Conservation (phyloP, 225 moss, liverwort and hornwort genomes). For the Neckera pumila region DNA sequence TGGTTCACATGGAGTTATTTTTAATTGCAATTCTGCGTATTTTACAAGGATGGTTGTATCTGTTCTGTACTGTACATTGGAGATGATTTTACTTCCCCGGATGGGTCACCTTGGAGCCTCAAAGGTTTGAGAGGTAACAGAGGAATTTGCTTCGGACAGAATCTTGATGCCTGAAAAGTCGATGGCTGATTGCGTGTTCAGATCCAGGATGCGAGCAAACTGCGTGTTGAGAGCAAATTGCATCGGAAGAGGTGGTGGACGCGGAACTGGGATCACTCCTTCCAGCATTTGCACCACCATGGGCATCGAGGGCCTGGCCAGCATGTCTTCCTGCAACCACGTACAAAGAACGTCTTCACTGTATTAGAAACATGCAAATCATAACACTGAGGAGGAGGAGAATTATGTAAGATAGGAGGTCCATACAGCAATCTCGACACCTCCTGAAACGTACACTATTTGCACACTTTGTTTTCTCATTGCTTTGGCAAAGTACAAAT, state of each 20-base stretch:
- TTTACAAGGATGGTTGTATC: not conserved
- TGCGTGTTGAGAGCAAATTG: slow-evolving; percentile 37
- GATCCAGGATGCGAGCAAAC: slow-evolving; percentile 38
- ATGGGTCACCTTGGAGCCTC: slow-evolving; percentile 17
- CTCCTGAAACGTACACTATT: not conserved
- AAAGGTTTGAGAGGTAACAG: not conserved
- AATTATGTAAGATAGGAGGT: not conserved
- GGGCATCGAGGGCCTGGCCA: slow-evolving; percentile 53
- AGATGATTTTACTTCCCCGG: not conserved
- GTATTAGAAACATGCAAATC: not conserved
- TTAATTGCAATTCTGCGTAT: not conserved
- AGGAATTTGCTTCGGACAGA: not conserved
- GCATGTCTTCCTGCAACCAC: slow-evolving; percentile 39
- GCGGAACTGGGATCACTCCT: slow-evolving; percentile 22
- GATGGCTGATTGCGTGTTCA: slow-evolving; percentile 13
- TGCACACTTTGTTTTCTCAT: not conserved
- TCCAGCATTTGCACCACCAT: slow-evolving; percentile 51
- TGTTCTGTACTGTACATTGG: not conserved
- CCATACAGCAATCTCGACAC: not conserved
- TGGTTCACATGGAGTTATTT: not conserved
- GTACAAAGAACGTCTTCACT: not conserved
- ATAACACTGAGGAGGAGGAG: not conserved
- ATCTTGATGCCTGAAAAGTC: slow-evolving; percentile 35
- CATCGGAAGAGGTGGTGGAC: slow-evolving; percentile 27
- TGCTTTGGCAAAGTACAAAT: not conserved